Evolutionary conservation across 1,139 yeast genomes (phyloP), one percentile per base, ranked within the genome.

Genomic region (Cylindricascospora bacillispora): DNA sequence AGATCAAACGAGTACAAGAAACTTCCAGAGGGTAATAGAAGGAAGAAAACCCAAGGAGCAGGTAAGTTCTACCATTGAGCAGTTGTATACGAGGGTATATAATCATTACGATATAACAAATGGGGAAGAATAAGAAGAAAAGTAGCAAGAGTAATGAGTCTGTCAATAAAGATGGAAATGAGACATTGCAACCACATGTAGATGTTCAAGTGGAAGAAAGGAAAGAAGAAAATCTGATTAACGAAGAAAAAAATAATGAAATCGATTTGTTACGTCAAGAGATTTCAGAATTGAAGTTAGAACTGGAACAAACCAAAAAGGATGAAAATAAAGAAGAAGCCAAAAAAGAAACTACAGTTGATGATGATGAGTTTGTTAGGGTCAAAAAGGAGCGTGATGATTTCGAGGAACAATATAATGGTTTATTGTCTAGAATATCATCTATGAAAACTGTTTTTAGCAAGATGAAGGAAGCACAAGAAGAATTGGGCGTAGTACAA

Each of bases 371-470:
- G 32, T 46, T 73, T 12, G 55, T 54, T 13, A 52, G 47, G 9
- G 54, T 64, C 14, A 65, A 62, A 24, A 56, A 58, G 17, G 92
- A 82, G 40, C 65, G 82, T 30, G 82, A 74, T 36, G 70, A 73
- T 22, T 65, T 72, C 17, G 79, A 80, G 42, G 65, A 68, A 6
- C 80, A 79, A 37, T 83, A 86, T 50, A 82, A 83, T 40, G 64
- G 67, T n/a, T 59, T 89, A 13, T 59, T 85, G 35, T 77, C 74
- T 39, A 70, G 81, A 49, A 62, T 89, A 19, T 71, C 93, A 1
- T 73, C 81, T 2, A 83, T 89, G 81, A 83, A 81, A 47, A 60
- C 79, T 0, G 67, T 78, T 2, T 79, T 80, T 50, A 67, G 66
- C 34, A 77, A 78, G 42, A 76, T 78, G 83, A 78, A 78, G 47